A percentile compares a stretch with the other conserved stretches of the same genome.
Evolutionary conservation across 208 protist genomes (phyloP).

Genomic region (Angomonas deanei): DNA sequence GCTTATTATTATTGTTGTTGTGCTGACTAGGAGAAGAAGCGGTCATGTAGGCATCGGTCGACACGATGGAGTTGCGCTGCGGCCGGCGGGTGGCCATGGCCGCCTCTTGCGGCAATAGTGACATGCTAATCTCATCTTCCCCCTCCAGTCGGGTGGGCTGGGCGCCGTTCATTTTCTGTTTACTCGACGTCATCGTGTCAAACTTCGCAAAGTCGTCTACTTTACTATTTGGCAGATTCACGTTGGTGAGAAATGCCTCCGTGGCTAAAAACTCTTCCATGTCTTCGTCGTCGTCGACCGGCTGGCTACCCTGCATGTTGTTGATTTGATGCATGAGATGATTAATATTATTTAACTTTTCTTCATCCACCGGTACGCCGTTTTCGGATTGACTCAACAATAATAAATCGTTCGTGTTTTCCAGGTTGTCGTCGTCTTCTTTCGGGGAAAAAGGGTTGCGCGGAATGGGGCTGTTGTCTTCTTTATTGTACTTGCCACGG

Average conservation of each 20-base stretch:
- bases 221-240: no score
- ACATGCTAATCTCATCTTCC: background rate
- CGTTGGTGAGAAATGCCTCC: background rate
- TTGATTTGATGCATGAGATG: background rate
- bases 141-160: background rate
- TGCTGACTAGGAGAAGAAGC: background rate
- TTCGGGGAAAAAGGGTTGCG: background rate
- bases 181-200: background rate
- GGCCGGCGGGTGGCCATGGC: background rate
- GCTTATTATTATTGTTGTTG: background rate
- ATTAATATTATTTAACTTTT: conserved; percentile 3
- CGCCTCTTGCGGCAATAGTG: background rate
- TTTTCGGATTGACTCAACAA: background rate
- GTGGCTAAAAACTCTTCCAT: background rate
- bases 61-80: background rate
- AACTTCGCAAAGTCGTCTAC: background rate
- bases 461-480: background rate
- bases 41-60: background rate
- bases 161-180: no score
- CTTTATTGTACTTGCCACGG: background rate
- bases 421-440: background rate
- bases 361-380: background rate
- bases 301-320: background rate
- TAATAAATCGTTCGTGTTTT: background rate
- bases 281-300: background rate